A percentile compares a stretch with the other conserved stretches of the same genome.
Evolutionary conservation across 1,139 yeast species (phyloP).

Genomic region (Blastobotrys raffinosifermentans): DNA sequence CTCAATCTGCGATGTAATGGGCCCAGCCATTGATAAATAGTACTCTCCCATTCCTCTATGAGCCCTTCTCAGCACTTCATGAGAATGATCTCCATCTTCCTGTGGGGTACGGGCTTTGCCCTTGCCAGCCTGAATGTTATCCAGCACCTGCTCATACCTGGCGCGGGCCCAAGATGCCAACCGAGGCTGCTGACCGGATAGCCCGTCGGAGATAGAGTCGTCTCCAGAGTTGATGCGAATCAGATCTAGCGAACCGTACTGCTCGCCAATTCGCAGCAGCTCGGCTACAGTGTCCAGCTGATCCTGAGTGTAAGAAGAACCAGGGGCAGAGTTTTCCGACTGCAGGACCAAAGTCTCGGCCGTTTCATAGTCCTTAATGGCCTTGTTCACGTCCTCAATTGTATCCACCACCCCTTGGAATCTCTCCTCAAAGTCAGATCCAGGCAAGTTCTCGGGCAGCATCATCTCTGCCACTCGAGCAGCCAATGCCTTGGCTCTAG

Average conservation of each 20-base stretch:
- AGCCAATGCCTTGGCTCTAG: slow-evolving; percentile 50
- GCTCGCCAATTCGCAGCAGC: slow-evolving; percentile 46
- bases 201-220: slow-evolving; percentile 33
- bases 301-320: slow-evolving; percentile 14
- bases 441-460: slow-evolving; percentile 9
- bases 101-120: slow-evolving; percentile 18
- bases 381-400: slow-evolving; percentile 36
- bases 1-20: slow-evolving; percentile 26
- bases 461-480: slow-evolving; percentile 35
- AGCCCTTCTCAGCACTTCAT: slow-evolving; percentile 22
- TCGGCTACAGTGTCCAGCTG: slow-evolving; percentile 28
- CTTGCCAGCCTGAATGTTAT: slow-evolving; percentile 16
- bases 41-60: slow-evolving; percentile 32
- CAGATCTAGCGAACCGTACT: slow-evolving; percentile 59
- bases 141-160: slow-evolving; percentile 20
- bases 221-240: slow-evolving; percentile 43
- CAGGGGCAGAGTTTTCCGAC: slow-evolving; percentile 10
- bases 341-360: slow-evolving; percentile 40
- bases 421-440: slow-evolving; percentile 8
- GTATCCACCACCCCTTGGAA: slow-evolving; percentile 11
- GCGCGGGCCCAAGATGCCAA: slow-evolving; percentile 22
- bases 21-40: slow-evolving; percentile 33
- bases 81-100: slow-evolving; percentile 13
- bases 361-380: slow-evolving; percentile 40
- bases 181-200: slow-evolving; percentile 11